Evolutionary conservation across 2,329 filamentous ascomycete genomes (phyloP), one percentile per base, ranked within the genome.

Genomic region (Colletotrichum cordylinicola): DNA sequence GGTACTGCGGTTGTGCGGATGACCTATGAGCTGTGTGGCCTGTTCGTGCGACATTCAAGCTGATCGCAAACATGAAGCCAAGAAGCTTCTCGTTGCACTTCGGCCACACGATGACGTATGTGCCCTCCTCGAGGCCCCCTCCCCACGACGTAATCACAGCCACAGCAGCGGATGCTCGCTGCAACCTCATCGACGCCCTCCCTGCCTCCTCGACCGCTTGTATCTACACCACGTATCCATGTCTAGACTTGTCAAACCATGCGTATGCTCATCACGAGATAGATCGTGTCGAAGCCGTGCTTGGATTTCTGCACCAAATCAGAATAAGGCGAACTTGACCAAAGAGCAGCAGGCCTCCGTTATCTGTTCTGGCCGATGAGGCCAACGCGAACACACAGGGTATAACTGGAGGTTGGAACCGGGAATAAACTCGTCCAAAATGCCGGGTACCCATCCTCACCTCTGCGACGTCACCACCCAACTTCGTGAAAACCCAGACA

Each of bases 91-190:
- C 31, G 21, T 52, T 48, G 37, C 60, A 58, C 48, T 31, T 60
- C 60, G 31, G 35, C 48, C 52, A 48, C 12, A 15, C 35, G 15
- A 72, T 74, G 72, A 74, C 72, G 72, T 74, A 74, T 35, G 15
- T 48, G 35, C n/a, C 43, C 62, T 72, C 60, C 18, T 29, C 16
- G 12, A 48, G 66, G 37, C 43, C 33, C 48, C 52, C n/a, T 31
- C 62, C 37, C 55, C 37, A 29, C 62, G 35, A 58, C 61, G 31
- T 37, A 52, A 56, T 29, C 37, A 29, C 52, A 35, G 39, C 66
- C 65, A 27, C 65, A 21, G 31, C 33, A 8, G 52, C 52, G 66
- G 66, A 39, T 60, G n/a, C 21, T 33, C 27, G 64, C 64, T 64
- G 12, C 60, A 37, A 37, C 60, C 60, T 64, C 64, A 33, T 4